phyloP scores from a whole-genome alignment of 106 monocot species.

The Dendrobium catenatum region DNA sequence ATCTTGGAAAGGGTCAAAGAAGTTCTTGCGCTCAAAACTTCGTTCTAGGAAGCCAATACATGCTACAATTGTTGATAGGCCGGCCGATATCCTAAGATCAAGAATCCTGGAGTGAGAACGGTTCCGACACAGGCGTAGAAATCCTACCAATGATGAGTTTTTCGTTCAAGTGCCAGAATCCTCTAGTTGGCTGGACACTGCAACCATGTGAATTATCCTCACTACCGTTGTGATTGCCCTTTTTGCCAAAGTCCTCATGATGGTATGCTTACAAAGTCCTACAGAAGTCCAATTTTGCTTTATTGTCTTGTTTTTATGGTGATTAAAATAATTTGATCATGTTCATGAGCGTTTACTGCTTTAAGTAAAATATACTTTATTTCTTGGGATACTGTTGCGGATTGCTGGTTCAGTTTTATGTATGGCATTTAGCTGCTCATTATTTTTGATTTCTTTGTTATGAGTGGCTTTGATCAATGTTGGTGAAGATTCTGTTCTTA shows the following conservation, averaged over 20 bases:
- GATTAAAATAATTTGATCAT: not conserved
- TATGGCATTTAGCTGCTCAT: too few relatives aligned
- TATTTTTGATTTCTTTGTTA: too few relatives aligned
- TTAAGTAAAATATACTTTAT: too few relatives aligned
- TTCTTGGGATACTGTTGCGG: too few relatives aligned
- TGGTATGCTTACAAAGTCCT: constrained; percentile 34
- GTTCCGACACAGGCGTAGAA: constrained; percentile 38
- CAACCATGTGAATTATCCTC: constrained; percentile 89
- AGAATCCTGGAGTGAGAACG: constrained; percentile 48
- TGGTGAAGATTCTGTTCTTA: too few relatives aligned
- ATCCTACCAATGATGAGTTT: constrained; percentile 49
- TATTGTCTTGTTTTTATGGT: not conserved
- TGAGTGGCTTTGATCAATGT: too few relatives aligned
- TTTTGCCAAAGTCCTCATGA: constrained; percentile 94
- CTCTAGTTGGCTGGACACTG: not conserved
- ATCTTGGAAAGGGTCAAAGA: not conserved
- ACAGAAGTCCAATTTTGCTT: not conserved
- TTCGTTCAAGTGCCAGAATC: constrained; percentile 79
- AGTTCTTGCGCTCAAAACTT: constrained; percentile 1
- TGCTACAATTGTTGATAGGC: not conserved
- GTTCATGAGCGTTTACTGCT: not conserved
- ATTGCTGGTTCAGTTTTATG: too few relatives aligned
- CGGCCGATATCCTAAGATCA: constrained; percentile 37
- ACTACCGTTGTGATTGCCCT: constrained; percentile 79
- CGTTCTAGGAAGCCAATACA: not conserved